Evolutionary conservation across 2,329 filamentous ascomycete species (phyloP).

Genomic region (Neopestalotiopsis sp.): DNA sequence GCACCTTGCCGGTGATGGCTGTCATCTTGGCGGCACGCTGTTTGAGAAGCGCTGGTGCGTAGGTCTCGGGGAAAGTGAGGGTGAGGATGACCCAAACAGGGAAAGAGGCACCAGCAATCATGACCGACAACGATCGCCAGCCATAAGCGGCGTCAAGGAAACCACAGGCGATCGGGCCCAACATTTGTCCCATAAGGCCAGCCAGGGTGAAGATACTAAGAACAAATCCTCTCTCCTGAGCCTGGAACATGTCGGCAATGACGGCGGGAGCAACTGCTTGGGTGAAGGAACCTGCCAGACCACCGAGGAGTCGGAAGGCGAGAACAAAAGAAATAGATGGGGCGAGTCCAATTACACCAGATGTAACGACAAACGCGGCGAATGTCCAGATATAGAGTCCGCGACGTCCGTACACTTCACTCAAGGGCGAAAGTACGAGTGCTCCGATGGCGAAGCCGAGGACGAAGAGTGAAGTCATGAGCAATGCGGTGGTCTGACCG

Average conservation of each 20-base stretch:
- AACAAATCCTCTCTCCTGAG: constrained; percentile 22
- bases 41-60: constrained; percentile 34
- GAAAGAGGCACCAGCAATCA: constrained; percentile 23
- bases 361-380: constrained; percentile 16
- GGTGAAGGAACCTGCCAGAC: constrained; percentile 22
- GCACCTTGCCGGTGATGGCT: constrained; percentile 26
- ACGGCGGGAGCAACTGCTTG: constrained; percentile 21
- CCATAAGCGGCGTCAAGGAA: constrained; percentile 26
- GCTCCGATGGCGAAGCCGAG: constrained; percentile 37
- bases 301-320: constrained; percentile 19
- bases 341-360: constrained; percentile 18
- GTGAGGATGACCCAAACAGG: constrained; percentile 21
- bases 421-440: constrained; percentile 37
- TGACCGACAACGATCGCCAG: constrained; percentile 26
- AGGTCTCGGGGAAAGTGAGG: constrained; percentile 35
- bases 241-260: constrained; percentile 22
- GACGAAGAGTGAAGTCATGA: constrained; percentile 37
- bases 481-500: constrained; percentile 44
- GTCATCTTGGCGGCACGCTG: constrained; percentile 27
- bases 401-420: constrained; percentile 38
- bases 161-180: constrained; percentile 27
- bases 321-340: constrained; percentile 20
- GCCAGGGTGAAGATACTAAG: constrained; percentile 24
- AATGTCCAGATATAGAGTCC: constrained; percentile 22
- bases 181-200: constrained; percentile 29